A percentile compares a stretch with the other conserved stretches of the same genome.
These are phyloP conservation scores for Rhodomyrtus psidioides DNA, from an alignment of 441 rosid species.

Conservation along the genomic window DNA sequence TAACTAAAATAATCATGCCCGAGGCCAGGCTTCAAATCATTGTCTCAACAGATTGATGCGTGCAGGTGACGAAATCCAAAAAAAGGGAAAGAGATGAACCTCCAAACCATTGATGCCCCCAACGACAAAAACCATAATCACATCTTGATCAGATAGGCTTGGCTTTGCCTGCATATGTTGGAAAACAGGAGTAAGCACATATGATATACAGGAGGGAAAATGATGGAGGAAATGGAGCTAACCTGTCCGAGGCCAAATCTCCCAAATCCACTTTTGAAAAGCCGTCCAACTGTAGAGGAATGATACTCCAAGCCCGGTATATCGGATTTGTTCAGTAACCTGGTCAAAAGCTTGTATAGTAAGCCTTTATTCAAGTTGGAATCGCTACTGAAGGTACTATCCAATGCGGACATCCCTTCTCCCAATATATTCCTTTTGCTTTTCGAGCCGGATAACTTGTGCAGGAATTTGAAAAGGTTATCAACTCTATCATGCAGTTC, in stretches of 20 bases:
- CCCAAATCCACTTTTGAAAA: conserved; percentile 93
- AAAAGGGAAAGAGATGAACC: conserved; percentile 27
- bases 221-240: conserved; percentile 3
- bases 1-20: not conserved
- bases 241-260: conserved; percentile 97
- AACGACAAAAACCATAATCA: conserved; percentile 68
- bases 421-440: conserved; percentile 39
- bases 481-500: conserved; percentile 87
- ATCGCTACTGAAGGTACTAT: conserved; percentile 42
- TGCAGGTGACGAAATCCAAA: not conserved
- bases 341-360: conserved; percentile 57
- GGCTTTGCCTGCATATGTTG: conserved; percentile 67
- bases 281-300: conserved; percentile 90
- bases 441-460: conserved; percentile 60
- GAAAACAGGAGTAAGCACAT: not conserved
- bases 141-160: conserved; percentile 70
- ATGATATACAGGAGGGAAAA: not conserved
- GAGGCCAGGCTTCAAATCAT: not conserved
- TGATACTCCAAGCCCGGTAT: conserved; percentile 81
- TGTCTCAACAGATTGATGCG: not conserved
- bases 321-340: conserved; percentile 51
- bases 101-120: conserved; percentile 91
- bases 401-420: conserved; percentile 46
- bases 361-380: conserved; percentile 53
- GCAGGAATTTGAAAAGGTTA: conserved; percentile 64